phyloP scores from a whole-genome alignment of 2,329 filamentous ascomycete species.

The Purpureocillium takamizusanense region DNA sequence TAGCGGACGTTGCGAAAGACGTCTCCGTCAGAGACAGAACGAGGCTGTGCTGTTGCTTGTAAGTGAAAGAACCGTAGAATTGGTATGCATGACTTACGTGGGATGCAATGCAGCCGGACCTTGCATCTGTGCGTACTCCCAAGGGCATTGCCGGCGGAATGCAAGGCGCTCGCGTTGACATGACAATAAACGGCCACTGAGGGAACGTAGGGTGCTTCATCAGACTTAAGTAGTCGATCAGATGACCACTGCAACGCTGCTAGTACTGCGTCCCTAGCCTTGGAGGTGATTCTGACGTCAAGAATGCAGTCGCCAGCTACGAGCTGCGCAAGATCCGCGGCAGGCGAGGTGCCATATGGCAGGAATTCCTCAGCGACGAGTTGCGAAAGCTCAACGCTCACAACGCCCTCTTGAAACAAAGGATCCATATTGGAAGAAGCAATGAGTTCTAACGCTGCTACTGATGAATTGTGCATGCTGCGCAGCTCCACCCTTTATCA shows the following conservation, averaged over 20 bases:
- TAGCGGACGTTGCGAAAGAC: constrained; percentile 2
- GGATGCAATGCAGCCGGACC: not conserved
- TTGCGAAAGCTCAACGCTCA: too few relatives aligned
- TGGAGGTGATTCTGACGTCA: not conserved
- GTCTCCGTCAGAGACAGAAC: not conserved
- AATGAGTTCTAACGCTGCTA: too few relatives aligned
- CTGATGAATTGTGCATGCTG: too few relatives aligned
- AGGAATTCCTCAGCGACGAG: too few relatives aligned
- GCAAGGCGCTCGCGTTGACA: not conserved
- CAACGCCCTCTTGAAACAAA: too few relatives aligned
- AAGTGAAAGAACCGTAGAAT: not conserved
- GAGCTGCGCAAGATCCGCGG: not conserved
- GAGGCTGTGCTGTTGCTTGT: not conserved
- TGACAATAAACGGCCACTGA: not conserved
- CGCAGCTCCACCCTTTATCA: too few relatives aligned
- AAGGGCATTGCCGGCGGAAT: not conserved
- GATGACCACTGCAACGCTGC: not conserved
- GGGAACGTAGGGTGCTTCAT: not conserved
- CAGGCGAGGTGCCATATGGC: too few relatives aligned
- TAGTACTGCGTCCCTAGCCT: not conserved
- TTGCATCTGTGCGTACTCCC: not conserved
- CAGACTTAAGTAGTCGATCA: not conserved
- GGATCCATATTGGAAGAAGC: too few relatives aligned
- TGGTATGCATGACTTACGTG: not conserved
- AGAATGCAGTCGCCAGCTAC: not conserved